These are phyloP conservation scores for Irpex sp. DNA, from an alignment of 1,284 basidiomycete species.

Conservation along the genomic window DNA sequence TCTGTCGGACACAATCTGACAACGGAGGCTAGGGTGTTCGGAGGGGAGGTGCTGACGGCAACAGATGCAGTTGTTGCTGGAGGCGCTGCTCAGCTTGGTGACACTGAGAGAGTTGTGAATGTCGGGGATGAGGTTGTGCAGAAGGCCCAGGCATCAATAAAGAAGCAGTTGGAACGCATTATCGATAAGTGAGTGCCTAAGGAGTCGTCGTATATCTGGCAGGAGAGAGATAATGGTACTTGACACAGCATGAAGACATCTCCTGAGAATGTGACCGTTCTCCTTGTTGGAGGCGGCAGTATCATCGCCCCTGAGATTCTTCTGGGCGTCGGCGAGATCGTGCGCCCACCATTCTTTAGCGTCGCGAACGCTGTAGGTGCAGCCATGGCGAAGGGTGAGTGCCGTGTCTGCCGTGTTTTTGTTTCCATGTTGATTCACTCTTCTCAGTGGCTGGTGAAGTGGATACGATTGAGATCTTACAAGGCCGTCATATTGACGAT, in stretches of 20 bases:
- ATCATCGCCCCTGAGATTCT: slow-evolving; percentile 42
- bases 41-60: slow-evolving; percentile 46
- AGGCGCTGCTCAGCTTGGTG: slow-evolving; percentile 34
- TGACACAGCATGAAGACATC: slow-evolving; percentile 51
- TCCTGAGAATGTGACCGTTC: slow-evolving; percentile 41
- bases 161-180: slow-evolving; percentile 44
- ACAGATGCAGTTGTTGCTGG: slow-evolving; percentile 48
- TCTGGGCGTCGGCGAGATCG: slow-evolving; percentile 42
- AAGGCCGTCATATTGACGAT: slow-evolving; percentile 36
- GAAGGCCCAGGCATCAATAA: slow-evolving; percentile 38
- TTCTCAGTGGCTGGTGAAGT: slow-evolving; percentile 26
- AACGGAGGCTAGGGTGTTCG: slow-evolving; percentile 44
- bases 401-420: neutral
- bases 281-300: slow-evolving; percentile 52
- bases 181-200: slow-evolving; percentile 24
- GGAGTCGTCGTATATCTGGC: too few relatives aligned
- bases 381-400: slow-evolving; percentile 39
- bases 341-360: slow-evolving; percentile 44
- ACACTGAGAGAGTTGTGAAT: slow-evolving; percentile 28
- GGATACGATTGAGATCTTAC: slow-evolving; percentile 41
- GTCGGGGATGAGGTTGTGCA: slow-evolving; percentile 26
- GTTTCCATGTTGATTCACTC: too few relatives aligned
- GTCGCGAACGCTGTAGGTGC: slow-evolving; percentile 59
- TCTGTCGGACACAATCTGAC: slow-evolving; percentile 52
- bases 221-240: neutral